Evolutionary conservation across 2,329 filamentous ascomycete genomes (phyloP).

Genomic region (Neospermospora avenae): DNA sequence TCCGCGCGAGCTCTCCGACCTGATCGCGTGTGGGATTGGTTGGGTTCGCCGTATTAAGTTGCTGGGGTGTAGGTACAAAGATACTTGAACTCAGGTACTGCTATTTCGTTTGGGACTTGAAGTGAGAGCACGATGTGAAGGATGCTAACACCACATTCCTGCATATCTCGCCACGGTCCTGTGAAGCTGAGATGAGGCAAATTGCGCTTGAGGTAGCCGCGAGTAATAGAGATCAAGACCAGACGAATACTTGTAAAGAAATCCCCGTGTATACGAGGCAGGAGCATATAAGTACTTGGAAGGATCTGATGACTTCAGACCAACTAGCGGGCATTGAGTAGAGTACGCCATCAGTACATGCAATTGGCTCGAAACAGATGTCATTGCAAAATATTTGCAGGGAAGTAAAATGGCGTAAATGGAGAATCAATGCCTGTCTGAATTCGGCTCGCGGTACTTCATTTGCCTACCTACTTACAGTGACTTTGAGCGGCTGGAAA

Average conservation of each 20-base stretch:
- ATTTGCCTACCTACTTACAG: constrained; percentile 34
- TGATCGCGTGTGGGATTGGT: constrained; percentile 29
- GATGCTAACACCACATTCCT: constrained; percentile 31
- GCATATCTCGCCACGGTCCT: constrained; percentile 26
- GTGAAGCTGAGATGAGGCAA: constrained; percentile 15
- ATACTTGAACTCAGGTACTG: constrained; percentile 33
- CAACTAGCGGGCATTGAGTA: constrained; percentile 27
- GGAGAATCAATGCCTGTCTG: constrained; percentile 24
- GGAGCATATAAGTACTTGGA: constrained; percentile 6
- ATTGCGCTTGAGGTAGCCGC: constrained; percentile 6
- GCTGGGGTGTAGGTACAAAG: constrained; percentile 32
- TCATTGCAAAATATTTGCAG: constrained; percentile 30
- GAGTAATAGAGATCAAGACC: constrained; percentile 10
- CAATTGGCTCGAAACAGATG: constrained; percentile 26
- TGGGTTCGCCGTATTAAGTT: constrained; percentile 23
- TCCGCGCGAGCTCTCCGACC: constrained; percentile 23
- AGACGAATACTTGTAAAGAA: neutral
- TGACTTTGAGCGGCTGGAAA: constrained; percentile 46
- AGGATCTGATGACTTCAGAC: constrained; percentile 32
- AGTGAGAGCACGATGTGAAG: constrained; percentile 25
- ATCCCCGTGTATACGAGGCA: neutral
- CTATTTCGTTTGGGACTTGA: constrained; percentile 23
- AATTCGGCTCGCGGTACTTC: constrained; percentile 41
- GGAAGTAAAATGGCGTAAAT: constrained; percentile 21
- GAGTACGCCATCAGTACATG: constrained; percentile 31